Conservation (phyloP, 108 stramenopile genomes). For the Skeletonema costatum region DNA sequence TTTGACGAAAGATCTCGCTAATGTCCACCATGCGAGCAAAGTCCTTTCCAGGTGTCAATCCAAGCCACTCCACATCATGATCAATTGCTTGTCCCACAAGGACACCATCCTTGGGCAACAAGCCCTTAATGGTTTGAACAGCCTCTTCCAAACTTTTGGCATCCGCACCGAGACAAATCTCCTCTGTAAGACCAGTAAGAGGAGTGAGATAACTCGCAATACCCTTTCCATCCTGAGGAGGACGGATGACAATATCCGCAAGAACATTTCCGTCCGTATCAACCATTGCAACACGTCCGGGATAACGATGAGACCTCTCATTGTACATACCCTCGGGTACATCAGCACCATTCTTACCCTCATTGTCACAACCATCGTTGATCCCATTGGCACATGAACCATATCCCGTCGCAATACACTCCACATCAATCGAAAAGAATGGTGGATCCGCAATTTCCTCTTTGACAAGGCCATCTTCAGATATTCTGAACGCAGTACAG, state of each 20-base stretch:
- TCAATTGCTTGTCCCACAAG: conserved; percentile 55
- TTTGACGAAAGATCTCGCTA: conserved; percentile 47
- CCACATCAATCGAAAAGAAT: conserved; percentile 58
- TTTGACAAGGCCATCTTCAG: neutral
- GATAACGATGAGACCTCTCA: conserved; percentile 39
- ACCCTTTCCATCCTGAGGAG: conserved; percentile 28
- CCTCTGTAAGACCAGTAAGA: conserved; percentile 52
- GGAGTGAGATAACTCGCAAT: conserved; percentile 52
- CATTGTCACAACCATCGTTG: conserved; percentile 41
- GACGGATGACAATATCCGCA: conserved; percentile 38
- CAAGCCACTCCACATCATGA: conserved; percentile 58
- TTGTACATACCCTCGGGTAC: conserved; percentile 37
- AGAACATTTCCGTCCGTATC: conserved; percentile 47
- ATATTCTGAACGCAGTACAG: conserved; percentile 13
- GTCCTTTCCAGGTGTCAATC: conserved; percentile 46
- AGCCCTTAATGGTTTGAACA: conserved; percentile 13
- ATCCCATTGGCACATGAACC: conserved; percentile 43
- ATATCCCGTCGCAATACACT: conserved; percentile 57
- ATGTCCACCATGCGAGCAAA: conserved; percentile 42
- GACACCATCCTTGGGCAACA: conserved; percentile 48
- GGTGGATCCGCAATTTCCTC: conserved; percentile 22
- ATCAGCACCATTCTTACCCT: conserved; percentile 13
- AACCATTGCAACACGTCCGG: conserved; percentile 54
- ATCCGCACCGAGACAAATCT: conserved; percentile 30
- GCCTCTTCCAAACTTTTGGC: conserved; percentile 40